Base-by-base conservation (phyloP, 106 monocot genomes). In the Allium cepa region DNA sequence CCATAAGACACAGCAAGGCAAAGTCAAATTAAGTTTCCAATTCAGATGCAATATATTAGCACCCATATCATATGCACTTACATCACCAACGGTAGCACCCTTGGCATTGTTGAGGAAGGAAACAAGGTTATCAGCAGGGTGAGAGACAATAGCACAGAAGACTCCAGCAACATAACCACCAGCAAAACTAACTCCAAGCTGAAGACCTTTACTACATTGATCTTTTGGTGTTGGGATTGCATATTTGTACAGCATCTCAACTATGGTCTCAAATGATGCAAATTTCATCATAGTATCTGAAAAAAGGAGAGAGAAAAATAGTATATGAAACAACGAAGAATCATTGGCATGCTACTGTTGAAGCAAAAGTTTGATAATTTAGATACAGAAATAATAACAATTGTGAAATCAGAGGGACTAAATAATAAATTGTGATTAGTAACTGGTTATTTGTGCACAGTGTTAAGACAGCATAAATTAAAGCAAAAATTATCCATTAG, bases 261-360 rank as follows among this genome's bases (percentile, higher is more conserved):
- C 91, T 51, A 87, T 84, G n/a, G 71, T 84, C 73, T 92, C 91
- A 72, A 92, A 92, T 27, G 79, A 80, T 28, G 91, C 87, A 65
- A 92, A 92, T 50, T 92, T 92, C 91, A 92, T 82, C 91, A 92
- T 92, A 4, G 84, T 92, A 65, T 92, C 91, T 92, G 73, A 52
- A 74, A 66, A 50, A 74, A 66, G 52, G 26, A 51, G 52, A 11
- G 52, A 7, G 26, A 5, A 57, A 10, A 7, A 68, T 8, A 57
- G 47, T 17, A 47, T 70, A 46, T 14, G 46, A 46, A 63, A 8
- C 36, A 46, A 5, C 47, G 17, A 60, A 60, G 18, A 28, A 60
- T 60, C 53, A 12, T 4, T 12, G 53, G 53, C 53, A 60, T 60
- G 12, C 0, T 8, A 22, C 28, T 26, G 12, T 60, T 26, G 17